Evolutionary conservation across 345 rosid species (phyloP).

Genomic region (Citrus cavaleriei): DNA sequence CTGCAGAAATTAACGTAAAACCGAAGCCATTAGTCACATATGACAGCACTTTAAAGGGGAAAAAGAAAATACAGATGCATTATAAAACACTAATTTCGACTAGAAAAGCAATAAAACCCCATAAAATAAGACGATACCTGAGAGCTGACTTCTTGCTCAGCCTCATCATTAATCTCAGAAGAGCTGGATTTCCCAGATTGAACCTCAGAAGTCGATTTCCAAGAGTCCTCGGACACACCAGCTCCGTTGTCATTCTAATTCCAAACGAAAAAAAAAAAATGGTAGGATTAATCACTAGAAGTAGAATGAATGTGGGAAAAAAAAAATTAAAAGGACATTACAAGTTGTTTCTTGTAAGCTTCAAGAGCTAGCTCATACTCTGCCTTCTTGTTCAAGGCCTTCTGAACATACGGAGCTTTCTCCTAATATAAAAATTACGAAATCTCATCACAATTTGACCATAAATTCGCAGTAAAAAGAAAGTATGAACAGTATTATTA

Average conservation of each 20-base stretch:
- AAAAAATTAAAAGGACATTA: slow-evolving; percentile 4
- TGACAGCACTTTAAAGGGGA: background rate
- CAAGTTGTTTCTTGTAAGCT: slow-evolving; percentile 22
- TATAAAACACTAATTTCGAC: background rate
- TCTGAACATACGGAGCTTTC: slow-evolving; percentile 31
- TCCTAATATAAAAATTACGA: slow-evolving; percentile 16
- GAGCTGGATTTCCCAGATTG: slow-evolving; percentile 23
- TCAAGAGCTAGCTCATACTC: slow-evolving; percentile 32
- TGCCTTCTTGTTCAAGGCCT: slow-evolving; percentile 29
- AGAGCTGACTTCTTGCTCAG: slow-evolving; percentile 31
- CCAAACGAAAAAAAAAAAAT: background rate
- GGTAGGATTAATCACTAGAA: background rate
- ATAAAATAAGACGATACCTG: slow-evolving; percentile 13
- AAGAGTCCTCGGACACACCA: slow-evolving; percentile 11
- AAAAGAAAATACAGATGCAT: background rate
- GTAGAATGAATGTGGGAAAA: background rate
- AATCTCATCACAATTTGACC: background rate
- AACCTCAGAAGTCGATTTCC: slow-evolving; percentile 24
- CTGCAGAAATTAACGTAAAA: background rate
- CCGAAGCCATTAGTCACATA: background rate
- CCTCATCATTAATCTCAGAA: slow-evolving; percentile 26
- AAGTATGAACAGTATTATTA: background rate
- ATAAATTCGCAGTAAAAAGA: background rate
- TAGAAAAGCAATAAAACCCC: background rate
- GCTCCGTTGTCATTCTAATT: background rate